A percentile compares a stretch with the other conserved stretches of the same genome.
These are phyloP conservation scores for Podaxis sp. DNA, from an alignment of 768 basidiomycete species.

Conservation along the genomic window DNA sequence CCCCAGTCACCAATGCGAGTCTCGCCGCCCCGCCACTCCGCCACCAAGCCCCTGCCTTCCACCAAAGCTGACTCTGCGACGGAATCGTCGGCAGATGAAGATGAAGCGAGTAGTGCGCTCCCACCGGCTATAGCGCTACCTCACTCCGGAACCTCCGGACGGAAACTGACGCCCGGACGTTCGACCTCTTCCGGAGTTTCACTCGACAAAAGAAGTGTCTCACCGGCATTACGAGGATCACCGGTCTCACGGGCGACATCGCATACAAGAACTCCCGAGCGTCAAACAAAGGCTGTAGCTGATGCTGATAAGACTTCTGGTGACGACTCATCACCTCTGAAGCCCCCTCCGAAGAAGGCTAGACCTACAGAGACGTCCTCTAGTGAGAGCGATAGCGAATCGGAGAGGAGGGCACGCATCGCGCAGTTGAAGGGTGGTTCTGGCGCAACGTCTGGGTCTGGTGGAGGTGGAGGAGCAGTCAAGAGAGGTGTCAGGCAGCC, in stretches of 20 bases:
- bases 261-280: not conserved
- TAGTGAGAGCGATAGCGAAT: constrained; percentile 57
- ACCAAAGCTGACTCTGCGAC: constrained; percentile 41
- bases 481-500: constrained; percentile 66
- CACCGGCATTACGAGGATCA: not conserved
- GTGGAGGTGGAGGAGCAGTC: constrained; percentile 19
- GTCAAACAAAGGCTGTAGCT: not conserved
- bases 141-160: not conserved
- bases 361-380: constrained; percentile 34
- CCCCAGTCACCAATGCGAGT: not conserved
- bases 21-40: not conserved
- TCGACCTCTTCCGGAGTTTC: not conserved
- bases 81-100: constrained; percentile 34
- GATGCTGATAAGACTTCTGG: constrained; percentile 6
- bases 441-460: constrained; percentile 22
- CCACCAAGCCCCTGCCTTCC: not conserved
- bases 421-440: constrained; percentile 36
- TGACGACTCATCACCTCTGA: constrained; percentile 8
- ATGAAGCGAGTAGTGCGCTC: not conserved
- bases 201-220: not conserved
- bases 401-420: constrained; percentile 28
- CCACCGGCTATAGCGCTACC: not conserved
- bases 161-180: not conserved
- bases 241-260: not conserved
- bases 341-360: constrained; percentile 53